Evolutionary conservation across 306 rosid species (phyloP), one percentile per base, ranked within the genome.

Genomic region (Dicorynia guianensis): DNA sequence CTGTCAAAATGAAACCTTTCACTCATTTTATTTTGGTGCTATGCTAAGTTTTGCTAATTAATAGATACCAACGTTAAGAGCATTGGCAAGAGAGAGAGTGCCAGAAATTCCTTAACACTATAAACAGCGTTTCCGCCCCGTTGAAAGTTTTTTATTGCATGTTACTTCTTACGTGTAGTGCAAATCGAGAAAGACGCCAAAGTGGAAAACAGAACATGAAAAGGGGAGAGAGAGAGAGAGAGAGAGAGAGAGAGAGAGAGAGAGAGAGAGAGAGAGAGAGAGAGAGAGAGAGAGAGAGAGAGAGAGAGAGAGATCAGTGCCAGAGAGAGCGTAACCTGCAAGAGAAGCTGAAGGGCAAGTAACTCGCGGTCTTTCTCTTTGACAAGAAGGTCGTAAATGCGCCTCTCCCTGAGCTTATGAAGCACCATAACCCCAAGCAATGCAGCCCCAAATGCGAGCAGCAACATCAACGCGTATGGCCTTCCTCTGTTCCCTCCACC

Each of bases 361-460:
- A 95, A 83, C 10, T 90, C 84, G 0, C 48, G 67, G 46, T 90
- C 97, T 82, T 78, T 95, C 52, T 85, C 87, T 33, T 87, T 75
- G 79, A 95, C 53, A 55, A 95, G 78, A 77, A 90, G 92, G 83
- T 72, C 79, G 71, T 81, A 90, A 76, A 95, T 87, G 57, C 98
- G 92, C 60, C 83, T 82, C 67, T 95, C 98, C 79, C 92, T 90
- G 76, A 92, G 86, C 81, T 88, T 92, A 38, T 92, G 95, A 36
- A 95, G 91, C 53, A 90, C 72, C 97, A 92, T 78, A 6, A 92
- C 93, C 4, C 96, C 99, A 63, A 92, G 79, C 75, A 95, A 67
- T 13, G 99, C 97, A 14, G 87, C 91, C 7, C 91, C 99, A 84
- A 92, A 95, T 56, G 89, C 92, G 14, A 92, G 9, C 0, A 95